Conservation (phyloP, 371 early-diverging fungal species). For the Capillidium rhysosporum region DNA sequence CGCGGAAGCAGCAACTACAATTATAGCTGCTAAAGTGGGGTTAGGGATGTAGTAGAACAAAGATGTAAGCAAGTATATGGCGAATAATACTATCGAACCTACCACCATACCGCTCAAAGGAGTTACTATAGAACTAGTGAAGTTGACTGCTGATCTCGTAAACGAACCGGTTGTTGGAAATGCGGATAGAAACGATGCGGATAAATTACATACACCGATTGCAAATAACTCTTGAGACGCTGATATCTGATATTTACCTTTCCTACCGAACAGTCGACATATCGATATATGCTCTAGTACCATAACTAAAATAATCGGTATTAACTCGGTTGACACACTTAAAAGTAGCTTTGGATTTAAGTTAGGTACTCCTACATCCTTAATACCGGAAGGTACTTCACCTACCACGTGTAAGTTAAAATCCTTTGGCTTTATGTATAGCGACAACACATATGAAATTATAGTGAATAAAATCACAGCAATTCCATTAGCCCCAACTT, state of each 20-base stretch:
- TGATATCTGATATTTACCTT: conserved; percentile 13
- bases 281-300: conserved; percentile 17
- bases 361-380: conserved; percentile 16
- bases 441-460: conserved; percentile 14
- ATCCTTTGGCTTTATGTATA: neutral
- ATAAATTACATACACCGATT: conserved; percentile 53
- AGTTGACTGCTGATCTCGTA: conserved; percentile 42
- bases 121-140: conserved; percentile 26
- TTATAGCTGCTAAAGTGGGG: conserved; percentile 37
- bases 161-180: conserved; percentile 74
- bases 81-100: conserved; percentile 45
- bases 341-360: conserved; percentile 47
- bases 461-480: conserved; percentile 19
- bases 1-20: conserved; percentile 17
- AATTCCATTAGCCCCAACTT: conserved; percentile 30
- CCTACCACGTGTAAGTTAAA: conserved; percentile 4
- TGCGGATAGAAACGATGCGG: conserved; percentile 60
- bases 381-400: conserved; percentile 10
- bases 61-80: conserved; percentile 56
- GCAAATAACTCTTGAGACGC: conserved; percentile 60
- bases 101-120: conserved; percentile 57
- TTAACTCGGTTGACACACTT: conserved; percentile 29
- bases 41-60: conserved; percentile 64
- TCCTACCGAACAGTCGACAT: conserved; percentile 24
- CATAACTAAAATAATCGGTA: conserved; percentile 19